phyloP scores from a whole-genome alignment of 495 filamentous ascomycete species.

The Xylaria bambusicola region DNA sequence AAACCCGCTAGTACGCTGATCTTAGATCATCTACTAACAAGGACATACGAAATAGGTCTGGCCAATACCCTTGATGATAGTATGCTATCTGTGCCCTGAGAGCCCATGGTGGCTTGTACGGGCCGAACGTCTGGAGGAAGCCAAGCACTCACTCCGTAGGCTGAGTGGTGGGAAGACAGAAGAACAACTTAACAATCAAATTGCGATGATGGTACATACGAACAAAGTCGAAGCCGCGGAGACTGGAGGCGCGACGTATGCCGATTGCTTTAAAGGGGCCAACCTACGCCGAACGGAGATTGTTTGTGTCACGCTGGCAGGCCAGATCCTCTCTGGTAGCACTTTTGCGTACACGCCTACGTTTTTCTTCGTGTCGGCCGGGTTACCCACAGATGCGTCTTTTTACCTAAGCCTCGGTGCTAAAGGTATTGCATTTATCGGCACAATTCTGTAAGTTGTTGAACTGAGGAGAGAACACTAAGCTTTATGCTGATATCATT shows the following conservation, averaged over 20 bases:
- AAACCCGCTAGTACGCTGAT: too few species aligned
- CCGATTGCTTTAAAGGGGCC: constrained; percentile 65
- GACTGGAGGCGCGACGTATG: constrained; percentile 57
- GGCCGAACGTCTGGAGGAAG: constrained; percentile 54
- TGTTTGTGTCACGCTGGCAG: constrained; percentile 63
- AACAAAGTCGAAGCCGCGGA: constrained; percentile 60
- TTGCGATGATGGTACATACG: constrained; percentile 72
- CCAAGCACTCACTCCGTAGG: constrained; percentile 51
- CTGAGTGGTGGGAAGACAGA: constrained; percentile 51
- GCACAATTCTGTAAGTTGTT: constrained; percentile 38
- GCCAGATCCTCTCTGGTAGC: constrained; percentile 66
- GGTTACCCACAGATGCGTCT: constrained; percentile 51
- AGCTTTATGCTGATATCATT: constrained; percentile 30
- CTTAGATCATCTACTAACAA: background rate
- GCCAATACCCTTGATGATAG: constrained; percentile 57
- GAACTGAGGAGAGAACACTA: constrained; percentile 16
- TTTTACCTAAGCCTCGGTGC: constrained; percentile 43
- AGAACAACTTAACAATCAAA: constrained; percentile 57
- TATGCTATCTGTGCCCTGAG: constrained; percentile 63
- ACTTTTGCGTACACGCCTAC: constrained; percentile 67
- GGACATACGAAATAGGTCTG: constrained; percentile 31
- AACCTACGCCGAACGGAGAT: constrained; percentile 68
- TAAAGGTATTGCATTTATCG: constrained; percentile 47
- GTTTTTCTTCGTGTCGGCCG: constrained; percentile 68
- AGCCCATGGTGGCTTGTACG: constrained; percentile 74